A percentile compares a stretch with the other conserved stretches of the same genome.
Evolutionary conservation across 345 rosid species (phyloP).

Genomic region (Conringia planisiliqua): DNA sequence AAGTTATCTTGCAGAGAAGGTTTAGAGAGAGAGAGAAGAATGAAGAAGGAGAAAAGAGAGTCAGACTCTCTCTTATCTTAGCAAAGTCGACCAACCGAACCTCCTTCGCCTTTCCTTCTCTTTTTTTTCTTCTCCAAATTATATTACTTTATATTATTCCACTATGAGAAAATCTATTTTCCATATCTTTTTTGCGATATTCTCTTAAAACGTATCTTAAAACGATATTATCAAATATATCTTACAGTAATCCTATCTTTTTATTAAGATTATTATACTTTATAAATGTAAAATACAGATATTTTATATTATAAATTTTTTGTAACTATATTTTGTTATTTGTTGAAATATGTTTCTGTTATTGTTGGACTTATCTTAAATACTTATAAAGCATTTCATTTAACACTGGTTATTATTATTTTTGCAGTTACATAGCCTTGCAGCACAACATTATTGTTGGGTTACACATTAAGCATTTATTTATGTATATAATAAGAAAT

Average conservation of each 20-base stretch:
- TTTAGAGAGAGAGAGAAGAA: constrained; percentile 12
- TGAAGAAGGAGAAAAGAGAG: constrained; percentile 20
- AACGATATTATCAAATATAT: background rate
- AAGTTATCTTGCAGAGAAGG: constrained; percentile 23
- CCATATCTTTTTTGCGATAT: background rate
- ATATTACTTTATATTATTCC: background rate
- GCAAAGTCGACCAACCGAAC: constrained; percentile 43
- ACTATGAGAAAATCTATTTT: background rate
- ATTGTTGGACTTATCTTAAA: constrained; percentile 35
- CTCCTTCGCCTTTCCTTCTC: constrained; percentile 44
- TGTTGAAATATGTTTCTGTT: background rate
- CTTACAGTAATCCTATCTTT: background rate
- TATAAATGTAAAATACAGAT: background rate
- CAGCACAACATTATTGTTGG: constrained; percentile 2
- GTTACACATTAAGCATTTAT: background rate
- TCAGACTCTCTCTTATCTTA: constrained; percentile 71
- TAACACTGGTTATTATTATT: background rate
- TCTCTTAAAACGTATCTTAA: background rate
- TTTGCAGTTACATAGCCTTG: background rate
- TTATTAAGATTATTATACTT: background rate
- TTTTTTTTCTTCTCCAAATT: constrained; percentile 21
- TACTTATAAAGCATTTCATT: constrained; percentile 4
- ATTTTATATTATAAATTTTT: background rate
- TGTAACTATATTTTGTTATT: background rate
- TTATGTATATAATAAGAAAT: background rate